Evolutionary conservation across 768 basidiomycete species (phyloP).

Genomic region (Mycena vitilis): DNA sequence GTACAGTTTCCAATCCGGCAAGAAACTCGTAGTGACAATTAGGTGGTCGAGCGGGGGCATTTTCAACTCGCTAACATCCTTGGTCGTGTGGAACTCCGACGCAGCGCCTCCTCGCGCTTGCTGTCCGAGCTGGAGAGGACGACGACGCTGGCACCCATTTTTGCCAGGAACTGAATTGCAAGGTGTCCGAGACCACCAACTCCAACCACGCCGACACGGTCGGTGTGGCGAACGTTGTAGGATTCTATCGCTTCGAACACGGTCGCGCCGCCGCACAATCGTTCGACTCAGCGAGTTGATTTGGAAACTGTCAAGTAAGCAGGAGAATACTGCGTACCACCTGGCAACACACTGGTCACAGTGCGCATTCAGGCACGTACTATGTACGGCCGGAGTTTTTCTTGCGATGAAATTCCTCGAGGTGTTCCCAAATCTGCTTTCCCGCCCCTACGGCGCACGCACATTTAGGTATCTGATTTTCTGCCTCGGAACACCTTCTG

Average conservation of each 20-base stretch:
- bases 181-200: slow-evolving; percentile 53
- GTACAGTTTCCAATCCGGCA: no score
- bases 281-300: no score
- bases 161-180: slow-evolving; percentile 51
- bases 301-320: no score
- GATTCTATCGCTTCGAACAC: not conserved
- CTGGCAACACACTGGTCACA: no score
- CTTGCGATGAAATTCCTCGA: no score
- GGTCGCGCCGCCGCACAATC: not conserved
- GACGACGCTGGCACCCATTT: slow-evolving; percentile 54
- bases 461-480: no score
- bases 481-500: no score
- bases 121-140: slow-evolving; percentile 47
- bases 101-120: slow-evolving; percentile 47
- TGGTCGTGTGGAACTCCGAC: slow-evolving; percentile 48
- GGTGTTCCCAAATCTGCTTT: no score
- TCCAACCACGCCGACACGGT: slow-evolving; percentile 45
- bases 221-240: slow-evolving; percentile 13
- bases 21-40: slow-evolving; percentile 43
- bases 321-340: no score
- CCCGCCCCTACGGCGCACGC: no score
- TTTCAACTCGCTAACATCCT: slow-evolving; percentile 38
- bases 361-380: no score
- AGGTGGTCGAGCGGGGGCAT: slow-evolving; percentile 38
- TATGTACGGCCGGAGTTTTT: no score